Evolutionary conservation across 768 basidiomycete genomes (phyloP), one percentile per base, ranked within the genome.

Genomic region (Serendipita sp.): DNA sequence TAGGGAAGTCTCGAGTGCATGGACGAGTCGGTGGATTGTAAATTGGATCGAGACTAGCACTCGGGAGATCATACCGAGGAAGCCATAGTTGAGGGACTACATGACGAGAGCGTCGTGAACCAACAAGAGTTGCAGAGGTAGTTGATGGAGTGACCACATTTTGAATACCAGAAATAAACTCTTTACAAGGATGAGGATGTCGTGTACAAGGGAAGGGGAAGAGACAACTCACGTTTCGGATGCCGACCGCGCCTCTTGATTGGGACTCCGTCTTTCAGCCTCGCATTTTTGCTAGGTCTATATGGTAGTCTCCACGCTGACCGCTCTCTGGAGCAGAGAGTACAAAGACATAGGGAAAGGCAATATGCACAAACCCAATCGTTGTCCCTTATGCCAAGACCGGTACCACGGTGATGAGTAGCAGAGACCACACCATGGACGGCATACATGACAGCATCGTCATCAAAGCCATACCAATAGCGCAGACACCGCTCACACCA

Each of bases 1-100:
- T 60, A 11, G 56, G 56, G 35, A 60, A 60, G 56, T 60, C 56
- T 10, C 56, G 56, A 28, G 56, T 60, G 18, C 56, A 60, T 28
- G 56, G 56, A 3, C 56, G 18, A 37, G 56, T 60, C 10, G 4
- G 30, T 38, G 24, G 28, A 38, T 60, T 11, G 56, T 60, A 16
- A 8, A 3, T n/a, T 11, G 30, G 28, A n/a, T 60, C 56, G 28
- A 60, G 13, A n/a, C 56, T 10, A 10, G 56, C 30, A 30, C 28
- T 60, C 30, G 11, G 56, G 10, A 35, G 24, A 28, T 24, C 16
- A n/a, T 24, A 8, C 11, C 32, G 18, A 8, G 56, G 56, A n/a
- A 60, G 56, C 56, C 56, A 60, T 8, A 24, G 24, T 38, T 18
- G 8, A 32, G n/a, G 30, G 48, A n/a, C n/a, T 24, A 24, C 24